Base-by-base conservation (phyloP, 2,329 filamentous ascomycete species). In the Apiospora koreana region DNA sequence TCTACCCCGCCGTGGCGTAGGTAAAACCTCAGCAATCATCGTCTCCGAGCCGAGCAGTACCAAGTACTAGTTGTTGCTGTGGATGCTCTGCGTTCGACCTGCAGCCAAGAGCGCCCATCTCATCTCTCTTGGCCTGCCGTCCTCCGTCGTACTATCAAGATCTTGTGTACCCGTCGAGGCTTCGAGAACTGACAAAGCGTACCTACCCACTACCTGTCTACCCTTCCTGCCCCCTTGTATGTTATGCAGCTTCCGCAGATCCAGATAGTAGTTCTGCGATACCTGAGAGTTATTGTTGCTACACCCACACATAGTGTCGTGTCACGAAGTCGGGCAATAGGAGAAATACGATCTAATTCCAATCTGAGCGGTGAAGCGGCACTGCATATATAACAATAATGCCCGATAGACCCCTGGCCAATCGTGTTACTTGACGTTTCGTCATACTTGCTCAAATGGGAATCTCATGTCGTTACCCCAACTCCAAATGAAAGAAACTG, bases 1-100 rank as follows among this genome's bases (percentile, higher is more conserved):
- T 23, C 65, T 67, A 46, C 65, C 65, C 65, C 42, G 65, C 65
- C 65, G 41, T 46, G 65, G 65, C 65, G 65, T 67, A 31, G 65
- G 65, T 67, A 35, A 67, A 67, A 46, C 42, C 45, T 67, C 42
- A 67, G 65, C 65, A 67, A 46, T 46, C 65, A 67, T 46, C 65
- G 25, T 31, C 65, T 62, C 31, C 54, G 31, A 62, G 54, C 54
- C 31, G 54, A 62, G 54, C 54, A 8, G 35, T 35, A 35, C 8
- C 35, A 62, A 28, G 7, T 50, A 31, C 28, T n/a, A 58, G 28
- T 18, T 35, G 50, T 54, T 54, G 50, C 28, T 35, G 28, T 62
- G 54, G 28, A 23, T 62, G 54, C 54, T 38, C 54, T 38, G 54
- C 54, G 8, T 38, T 38, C 31, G 50, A 62, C 54, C 54, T 62